Conservation (phyloP, 495 filamentous ascomycete genomes). For the Aspergillus hancockii region DNA sequence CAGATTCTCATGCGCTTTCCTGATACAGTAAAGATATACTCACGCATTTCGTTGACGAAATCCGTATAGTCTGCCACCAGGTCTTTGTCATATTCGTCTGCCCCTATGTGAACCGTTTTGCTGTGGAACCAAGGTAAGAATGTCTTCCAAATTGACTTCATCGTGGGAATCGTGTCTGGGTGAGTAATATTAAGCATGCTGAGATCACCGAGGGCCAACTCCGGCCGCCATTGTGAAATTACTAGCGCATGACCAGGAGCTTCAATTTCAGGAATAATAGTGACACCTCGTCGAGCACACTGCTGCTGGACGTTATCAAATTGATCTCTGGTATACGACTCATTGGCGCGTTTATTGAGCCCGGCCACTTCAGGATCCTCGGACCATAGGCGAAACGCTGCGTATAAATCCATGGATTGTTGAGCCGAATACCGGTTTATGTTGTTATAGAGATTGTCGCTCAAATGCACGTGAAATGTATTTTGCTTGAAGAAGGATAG, state of each 20-base stretch:
- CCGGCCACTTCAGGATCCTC: slow-evolving; percentile 38
- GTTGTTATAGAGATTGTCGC: slow-evolving; percentile 52
- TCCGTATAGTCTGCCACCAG: slow-evolving; percentile 43
- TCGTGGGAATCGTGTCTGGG: slow-evolving; percentile 51
- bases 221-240: slow-evolving; percentile 54
- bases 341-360: slow-evolving; percentile 45
- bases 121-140: slow-evolving; percentile 55
- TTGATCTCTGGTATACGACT: slow-evolving; percentile 46
- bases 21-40: slow-evolving; percentile 39
- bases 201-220: slow-evolving; percentile 46
- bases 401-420: slow-evolving; percentile 40
- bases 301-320: slow-evolving; percentile 46
- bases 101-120: slow-evolving; percentile 54
- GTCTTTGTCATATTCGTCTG: slow-evolving; percentile 49
- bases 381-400: slow-evolving; percentile 45
- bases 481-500: slow-evolving; percentile 59
- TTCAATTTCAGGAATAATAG: slow-evolving; percentile 55
- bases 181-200: slow-evolving; percentile 53
- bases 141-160: slow-evolving; percentile 52
- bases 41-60: slow-evolving; percentile 50
- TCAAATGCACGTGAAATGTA: slow-evolving; percentile 53
- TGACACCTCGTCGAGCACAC: slow-evolving; percentile 50
- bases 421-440: slow-evolving; percentile 36
- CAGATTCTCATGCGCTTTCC: slow-evolving; percentile 51
- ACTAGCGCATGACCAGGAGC: slow-evolving; percentile 52